phyloP scores from a whole-genome alignment of 805 yeast genomes.

The Candida maris region DNA sequence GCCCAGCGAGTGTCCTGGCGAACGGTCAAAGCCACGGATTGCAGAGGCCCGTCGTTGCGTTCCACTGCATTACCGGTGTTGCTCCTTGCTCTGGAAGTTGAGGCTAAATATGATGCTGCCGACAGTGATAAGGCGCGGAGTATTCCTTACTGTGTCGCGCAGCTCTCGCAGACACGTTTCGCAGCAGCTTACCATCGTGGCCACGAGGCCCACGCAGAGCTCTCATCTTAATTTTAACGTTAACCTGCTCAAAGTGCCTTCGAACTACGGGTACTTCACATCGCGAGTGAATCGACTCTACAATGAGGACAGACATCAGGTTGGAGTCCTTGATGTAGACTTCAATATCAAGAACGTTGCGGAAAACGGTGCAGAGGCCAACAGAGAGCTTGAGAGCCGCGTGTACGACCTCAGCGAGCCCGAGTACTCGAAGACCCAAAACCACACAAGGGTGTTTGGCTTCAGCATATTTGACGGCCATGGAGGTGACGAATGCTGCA shows the following conservation, averaged over 20 bases:
- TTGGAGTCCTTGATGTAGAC: slow-evolving; percentile 38
- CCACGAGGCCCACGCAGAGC: slow-evolving; percentile 16
- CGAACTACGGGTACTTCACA: slow-evolving; percentile 73
- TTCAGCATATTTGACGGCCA: slow-evolving; percentile 91
- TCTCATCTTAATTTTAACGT: slow-evolving; percentile 40
- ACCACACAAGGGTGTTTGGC: slow-evolving; percentile 47
- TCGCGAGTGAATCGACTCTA: slow-evolving; percentile 70
- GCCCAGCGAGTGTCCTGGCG: too few species aligned
- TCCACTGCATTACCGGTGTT: too few species aligned
- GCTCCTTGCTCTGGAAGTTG: too few species aligned
- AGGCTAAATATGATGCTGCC: too few species aligned
- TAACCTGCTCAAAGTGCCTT: slow-evolving; percentile 60
- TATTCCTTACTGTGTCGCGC: too few species aligned
- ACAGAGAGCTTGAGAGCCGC: slow-evolving; percentile 13
- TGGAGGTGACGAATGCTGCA: slow-evolving; percentile 79
- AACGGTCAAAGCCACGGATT: too few species aligned
- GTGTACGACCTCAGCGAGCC: slow-evolving; percentile 16
- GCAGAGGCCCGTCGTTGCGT: too few species aligned
- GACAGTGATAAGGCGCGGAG: too few species aligned
- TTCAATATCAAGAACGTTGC: slow-evolving; percentile 6
- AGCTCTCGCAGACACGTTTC: slow-evolving; percentile 18
- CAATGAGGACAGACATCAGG: slow-evolving; percentile 80
- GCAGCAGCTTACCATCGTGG: slow-evolving; percentile 27
- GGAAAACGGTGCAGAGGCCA: not conserved
- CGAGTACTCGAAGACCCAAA: slow-evolving; percentile 9